Conservation (phyloP, 148 eudicot genomes). For the Salicornia ramosissima region DNA sequence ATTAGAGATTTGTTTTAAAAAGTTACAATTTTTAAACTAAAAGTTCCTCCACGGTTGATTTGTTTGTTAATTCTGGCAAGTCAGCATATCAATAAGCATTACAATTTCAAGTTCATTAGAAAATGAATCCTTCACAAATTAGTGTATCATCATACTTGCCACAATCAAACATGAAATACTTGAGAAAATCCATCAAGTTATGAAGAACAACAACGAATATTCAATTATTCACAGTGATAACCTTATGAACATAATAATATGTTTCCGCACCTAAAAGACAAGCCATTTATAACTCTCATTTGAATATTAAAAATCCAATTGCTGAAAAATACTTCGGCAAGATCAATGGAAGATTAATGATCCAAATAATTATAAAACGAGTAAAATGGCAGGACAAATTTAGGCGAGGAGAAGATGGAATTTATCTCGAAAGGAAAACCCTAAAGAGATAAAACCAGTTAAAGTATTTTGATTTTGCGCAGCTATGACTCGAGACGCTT, state of each 20-base stretch:
- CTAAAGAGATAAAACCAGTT: slow-evolving; percentile 36
- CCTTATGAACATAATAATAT: no score
- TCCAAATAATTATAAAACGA: slow-evolving; percentile 1
- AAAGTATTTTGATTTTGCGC: slow-evolving; percentile 46
- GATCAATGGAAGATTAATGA: slow-evolving; percentile 1
- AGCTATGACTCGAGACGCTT: slow-evolving; percentile 97
- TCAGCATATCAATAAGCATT: slow-evolving; percentile 66
- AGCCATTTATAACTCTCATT: slow-evolving; percentile 27
- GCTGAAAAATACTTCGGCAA: slow-evolving; percentile 12
- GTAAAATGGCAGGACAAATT: not conserved
- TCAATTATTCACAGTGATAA: no score
- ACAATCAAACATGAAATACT: not conserved
- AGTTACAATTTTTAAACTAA: no score
- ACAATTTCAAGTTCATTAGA: slow-evolving; percentile 28
- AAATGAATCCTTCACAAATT: slow-evolving; percentile 24
- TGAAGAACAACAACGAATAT: not conserved
- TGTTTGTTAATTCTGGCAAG: slow-evolving; percentile 14
- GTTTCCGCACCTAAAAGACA: slow-evolving; percentile 19
- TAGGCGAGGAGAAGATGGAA: slow-evolving; percentile 22
- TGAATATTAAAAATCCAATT: slow-evolving; percentile 14
- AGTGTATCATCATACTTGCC: slow-evolving; percentile 48
- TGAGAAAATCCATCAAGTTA: not conserved
- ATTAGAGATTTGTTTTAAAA: no score
- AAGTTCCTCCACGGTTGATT: not conserved
- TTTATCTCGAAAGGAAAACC: slow-evolving; percentile 56